Conservation (phyloP, 2,329 filamentous ascomycete species). For the Magnaporthiopsis rhizophila region DNA sequence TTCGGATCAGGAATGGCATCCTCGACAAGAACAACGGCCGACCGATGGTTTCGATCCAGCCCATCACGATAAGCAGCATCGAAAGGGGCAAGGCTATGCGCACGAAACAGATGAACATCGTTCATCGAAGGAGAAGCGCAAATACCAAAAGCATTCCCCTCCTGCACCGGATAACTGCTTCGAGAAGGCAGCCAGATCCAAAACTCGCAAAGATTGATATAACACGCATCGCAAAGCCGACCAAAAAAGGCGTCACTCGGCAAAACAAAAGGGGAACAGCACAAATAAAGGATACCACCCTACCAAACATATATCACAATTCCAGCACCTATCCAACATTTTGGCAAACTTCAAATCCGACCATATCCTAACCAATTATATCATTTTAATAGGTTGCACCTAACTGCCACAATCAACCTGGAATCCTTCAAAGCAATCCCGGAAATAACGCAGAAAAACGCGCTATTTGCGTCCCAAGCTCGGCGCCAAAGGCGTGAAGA, state of each 20-base stretch:
- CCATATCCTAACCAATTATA: constrained; percentile 41
- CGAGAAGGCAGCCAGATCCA: constrained; percentile 44
- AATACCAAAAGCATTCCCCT: not conserved
- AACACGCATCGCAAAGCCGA: constrained; percentile 28
- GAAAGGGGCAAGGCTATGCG: not conserved
- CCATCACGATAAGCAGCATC: not conserved
- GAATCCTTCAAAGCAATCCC: not conserved
- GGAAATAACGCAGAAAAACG: too few relatives aligned
- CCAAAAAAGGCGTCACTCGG: constrained; percentile 17
- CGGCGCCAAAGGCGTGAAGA: constrained; percentile 2
- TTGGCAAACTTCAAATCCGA: constrained; percentile 48
- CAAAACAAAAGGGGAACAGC: constrained; percentile 7
- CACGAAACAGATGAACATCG: not conserved
- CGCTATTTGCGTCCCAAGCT: not conserved
- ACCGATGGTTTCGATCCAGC: not conserved
- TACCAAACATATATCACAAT: constrained; percentile 18
- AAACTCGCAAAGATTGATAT: constrained; percentile 49
- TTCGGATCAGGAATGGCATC: not conserved
- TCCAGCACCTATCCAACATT: constrained; percentile 35
- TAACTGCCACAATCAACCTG: not conserved
- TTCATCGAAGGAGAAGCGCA: not conserved
- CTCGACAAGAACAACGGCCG: not conserved
- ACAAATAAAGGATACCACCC: constrained; percentile 18
- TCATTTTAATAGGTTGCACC: constrained; percentile 35
- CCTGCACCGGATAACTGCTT: constrained; percentile 22